A percentile compares a stretch with the other conserved stretches of the same genome.
Conservation (phyloP, 257 asterid species). For the Jasminum sambac region DNA sequence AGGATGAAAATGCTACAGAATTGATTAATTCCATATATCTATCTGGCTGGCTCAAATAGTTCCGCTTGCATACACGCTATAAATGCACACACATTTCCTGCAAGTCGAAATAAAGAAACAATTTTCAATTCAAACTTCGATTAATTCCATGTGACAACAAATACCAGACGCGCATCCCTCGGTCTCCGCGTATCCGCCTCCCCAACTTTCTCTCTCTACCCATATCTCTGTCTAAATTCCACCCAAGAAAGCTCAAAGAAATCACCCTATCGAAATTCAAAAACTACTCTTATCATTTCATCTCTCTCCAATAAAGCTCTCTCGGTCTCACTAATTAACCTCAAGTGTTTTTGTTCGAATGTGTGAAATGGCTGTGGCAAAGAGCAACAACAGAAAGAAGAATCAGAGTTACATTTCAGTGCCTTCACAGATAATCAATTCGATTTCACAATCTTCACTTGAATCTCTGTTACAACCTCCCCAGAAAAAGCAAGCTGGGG, state of each 20-base stretch:
- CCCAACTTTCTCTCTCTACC: constrained; percentile 9
- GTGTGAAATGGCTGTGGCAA: constrained; percentile 76
- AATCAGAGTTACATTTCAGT: constrained; percentile 79
- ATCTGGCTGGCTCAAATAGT: too few relatives aligned
- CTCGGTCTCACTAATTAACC: too few relatives aligned
- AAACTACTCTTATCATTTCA: neutral
- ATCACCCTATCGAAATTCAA: neutral
- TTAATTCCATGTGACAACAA: neutral
- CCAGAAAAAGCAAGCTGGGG: constrained; percentile 49
- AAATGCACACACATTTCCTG: constrained; percentile 22
- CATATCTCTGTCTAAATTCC: neutral
- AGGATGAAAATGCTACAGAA: too few relatives aligned
- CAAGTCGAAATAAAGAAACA: constrained; percentile 16
- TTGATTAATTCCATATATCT: too few relatives aligned
- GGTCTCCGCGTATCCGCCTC: constrained; percentile 32
- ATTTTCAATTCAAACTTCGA: constrained; percentile 14
- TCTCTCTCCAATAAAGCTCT: neutral
- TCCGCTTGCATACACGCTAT: neutral
- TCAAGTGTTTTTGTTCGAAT: constrained; percentile 12
- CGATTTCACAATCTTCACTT: constrained; percentile 71
- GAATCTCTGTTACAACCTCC: constrained; percentile 73
- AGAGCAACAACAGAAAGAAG: constrained; percentile 54
- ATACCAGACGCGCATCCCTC: neutral
- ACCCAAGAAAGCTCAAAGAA: neutral
- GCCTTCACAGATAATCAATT: constrained; percentile 74